phyloP scores from a whole-genome alignment of 225 moss, liverwort and hornwort genomes.

The Sphagnum contortum region DNA sequence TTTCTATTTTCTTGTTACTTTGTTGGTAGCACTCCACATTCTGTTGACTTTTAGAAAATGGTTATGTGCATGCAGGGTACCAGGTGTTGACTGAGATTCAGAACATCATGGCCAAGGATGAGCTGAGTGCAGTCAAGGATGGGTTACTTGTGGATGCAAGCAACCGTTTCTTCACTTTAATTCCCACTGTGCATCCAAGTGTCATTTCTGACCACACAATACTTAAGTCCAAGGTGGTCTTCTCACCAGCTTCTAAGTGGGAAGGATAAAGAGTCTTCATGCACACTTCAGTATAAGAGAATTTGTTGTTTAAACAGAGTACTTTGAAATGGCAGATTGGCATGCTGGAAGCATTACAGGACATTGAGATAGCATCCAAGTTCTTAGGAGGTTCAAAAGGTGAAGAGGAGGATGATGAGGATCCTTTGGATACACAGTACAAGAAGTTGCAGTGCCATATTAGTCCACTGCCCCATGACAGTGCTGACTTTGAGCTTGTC shows the following conservation, averaged over 20 bases:
- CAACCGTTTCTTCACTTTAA: slow-evolving; percentile 95
- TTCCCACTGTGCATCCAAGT: slow-evolving; percentile 78
- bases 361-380: slow-evolving; percentile 89
- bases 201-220: slow-evolving; percentile 51
- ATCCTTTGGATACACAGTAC: slow-evolving; percentile 75
- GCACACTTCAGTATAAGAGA: background rate
- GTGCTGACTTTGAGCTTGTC: slow-evolving; percentile 69
- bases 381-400: slow-evolving; percentile 47
- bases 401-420: slow-evolving; percentile 49
- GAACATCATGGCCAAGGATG: slow-evolving; percentile 47
- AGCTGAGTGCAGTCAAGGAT: slow-evolving; percentile 38
- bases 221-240: slow-evolving; percentile 66
- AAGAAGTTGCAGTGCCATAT: slow-evolving; percentile 72
- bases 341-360: slow-evolving; percentile 93
- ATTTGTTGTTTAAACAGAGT: background rate
- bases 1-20: no score
- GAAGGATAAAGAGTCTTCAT: background rate
- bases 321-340: slow-evolving; percentile 45
- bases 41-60: no score
- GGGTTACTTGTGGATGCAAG: slow-evolving; percentile 81
- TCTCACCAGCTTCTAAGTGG: background rate
- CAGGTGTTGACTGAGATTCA: slow-evolving; percentile 94
- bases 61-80: slow-evolving; percentile 45
- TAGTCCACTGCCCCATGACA: slow-evolving; percentile 63
- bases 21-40: no score